Conservation (phyloP, 2,329 filamentous ascomycete genomes). For the Ilyonectria mors-panacis region DNA sequence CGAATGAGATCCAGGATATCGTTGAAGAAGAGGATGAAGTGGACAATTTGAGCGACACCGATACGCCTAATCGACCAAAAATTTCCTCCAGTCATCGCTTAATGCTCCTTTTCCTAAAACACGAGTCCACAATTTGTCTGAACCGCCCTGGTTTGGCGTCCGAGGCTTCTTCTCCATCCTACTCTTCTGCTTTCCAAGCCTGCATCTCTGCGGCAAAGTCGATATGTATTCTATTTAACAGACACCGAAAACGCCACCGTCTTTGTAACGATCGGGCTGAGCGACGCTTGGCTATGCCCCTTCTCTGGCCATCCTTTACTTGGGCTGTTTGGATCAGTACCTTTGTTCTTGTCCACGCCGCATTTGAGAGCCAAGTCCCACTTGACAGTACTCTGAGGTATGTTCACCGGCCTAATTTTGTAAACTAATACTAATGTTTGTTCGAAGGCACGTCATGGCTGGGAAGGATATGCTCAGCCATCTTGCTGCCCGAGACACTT, state of each 20-base stretch:
- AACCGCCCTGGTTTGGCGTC: constrained; percentile 65
- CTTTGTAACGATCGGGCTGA: constrained; percentile 26
- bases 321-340: constrained; percentile 69
- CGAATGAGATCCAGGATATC: constrained; percentile 67
- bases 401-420: background rate
- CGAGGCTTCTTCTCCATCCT: constrained; percentile 58
- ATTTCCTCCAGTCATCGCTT: constrained; percentile 56
- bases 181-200: constrained; percentile 64
- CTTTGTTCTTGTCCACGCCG: constrained; percentile 66
- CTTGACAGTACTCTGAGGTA: constrained; percentile 57
- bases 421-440: background rate
- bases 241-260: constrained; percentile 37
- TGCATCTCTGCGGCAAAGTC: constrained; percentile 66
- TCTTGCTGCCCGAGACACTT: constrained; percentile 49
- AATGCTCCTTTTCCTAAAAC: constrained; percentile 61
- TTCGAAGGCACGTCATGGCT: constrained; percentile 47
- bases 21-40: constrained; percentile 55
- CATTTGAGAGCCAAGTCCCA: constrained; percentile 61
- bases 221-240: constrained; percentile 60
- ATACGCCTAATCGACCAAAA: constrained; percentile 4
- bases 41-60: constrained; percentile 23
- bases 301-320: constrained; percentile 67
- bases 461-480: constrained; percentile 49
- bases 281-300: constrained; percentile 42
- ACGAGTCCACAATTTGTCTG: constrained; percentile 66